phyloP scores from a whole-genome alignment of 176 grass and related monocot species.

The Microstegium vimineum region DNA sequence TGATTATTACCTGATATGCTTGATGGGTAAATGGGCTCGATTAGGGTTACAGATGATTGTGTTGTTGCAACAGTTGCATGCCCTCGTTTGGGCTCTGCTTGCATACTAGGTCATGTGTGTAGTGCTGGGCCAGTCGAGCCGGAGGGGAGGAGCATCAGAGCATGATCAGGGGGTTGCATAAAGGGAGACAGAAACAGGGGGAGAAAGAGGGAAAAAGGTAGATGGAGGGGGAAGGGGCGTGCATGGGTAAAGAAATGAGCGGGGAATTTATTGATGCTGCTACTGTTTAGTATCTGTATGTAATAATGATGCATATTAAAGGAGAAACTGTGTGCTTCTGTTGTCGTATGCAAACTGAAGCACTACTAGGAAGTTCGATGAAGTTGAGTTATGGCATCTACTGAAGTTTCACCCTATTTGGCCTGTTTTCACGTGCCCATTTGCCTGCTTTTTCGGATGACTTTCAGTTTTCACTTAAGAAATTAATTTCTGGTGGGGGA shows the following conservation, averaged over 20 bases:
- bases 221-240: neutral
- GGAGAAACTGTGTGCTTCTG: neutral
- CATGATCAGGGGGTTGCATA: neutral
- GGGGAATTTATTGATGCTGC: neutral
- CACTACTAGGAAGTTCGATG: neutral
- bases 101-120: neutral
- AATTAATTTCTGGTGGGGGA: neutral
- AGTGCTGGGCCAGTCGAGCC: neutral
- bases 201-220: neutral
- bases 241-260: neutral
- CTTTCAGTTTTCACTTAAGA: neutral
- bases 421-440: neutral
- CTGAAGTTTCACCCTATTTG: neutral
- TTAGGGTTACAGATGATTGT: neutral
- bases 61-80: neutral
- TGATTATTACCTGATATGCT: neutral
- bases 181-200: neutral
- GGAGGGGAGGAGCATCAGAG: neutral
- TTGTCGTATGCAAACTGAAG: neutral
- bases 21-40: too few relatives aligned
- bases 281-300: neutral
- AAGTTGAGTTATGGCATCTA: neutral
- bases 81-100: neutral
- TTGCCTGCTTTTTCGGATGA: neutral
- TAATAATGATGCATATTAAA: neutral